A percentile compares a stretch with the other conserved stretches of the same genome.
Conservation (phyloP, 345 rosid genomes). For the Populus simonii region DNA sequence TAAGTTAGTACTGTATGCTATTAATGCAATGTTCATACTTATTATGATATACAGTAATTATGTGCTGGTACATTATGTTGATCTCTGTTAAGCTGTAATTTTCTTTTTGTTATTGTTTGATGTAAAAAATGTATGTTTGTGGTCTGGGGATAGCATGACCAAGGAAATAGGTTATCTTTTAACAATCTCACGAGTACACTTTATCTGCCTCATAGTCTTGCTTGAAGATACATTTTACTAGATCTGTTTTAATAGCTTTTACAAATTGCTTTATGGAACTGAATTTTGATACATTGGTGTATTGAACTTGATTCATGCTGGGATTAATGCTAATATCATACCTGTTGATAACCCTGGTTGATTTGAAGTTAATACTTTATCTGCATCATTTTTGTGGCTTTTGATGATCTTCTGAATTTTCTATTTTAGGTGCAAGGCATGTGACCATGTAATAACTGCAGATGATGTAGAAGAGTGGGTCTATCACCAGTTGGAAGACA, state of each 20-base stretch:
- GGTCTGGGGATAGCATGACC: not conserved
- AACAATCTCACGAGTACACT: not conserved
- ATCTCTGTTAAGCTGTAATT: not conserved
- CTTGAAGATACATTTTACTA: not conserved
- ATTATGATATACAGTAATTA: not conserved
- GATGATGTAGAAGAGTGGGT: constrained; percentile 63
- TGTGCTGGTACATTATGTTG: not conserved
- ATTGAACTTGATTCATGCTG: not conserved
- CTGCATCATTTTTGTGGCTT: not conserved
- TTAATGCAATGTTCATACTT: not conserved
- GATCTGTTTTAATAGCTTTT: not conserved
- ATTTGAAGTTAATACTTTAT: not conserved
- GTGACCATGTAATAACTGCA: constrained; percentile 41
- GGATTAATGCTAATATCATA: not conserved
- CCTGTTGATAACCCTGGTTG: not conserved
- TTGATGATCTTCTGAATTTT: not conserved
- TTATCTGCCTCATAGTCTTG: not conserved
- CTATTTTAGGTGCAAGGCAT: constrained; percentile 47
- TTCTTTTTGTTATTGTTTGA: not conserved
- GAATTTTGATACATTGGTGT: not conserved
- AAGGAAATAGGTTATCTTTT: not conserved
- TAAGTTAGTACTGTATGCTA: not conserved
- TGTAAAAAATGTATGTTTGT: not conserved
- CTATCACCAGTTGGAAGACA: constrained; percentile 59
- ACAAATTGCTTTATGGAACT: not conserved